These are phyloP conservation scores for Erigeron canadensis DNA, from an alignment of 129 eudicot genomes.

Conservation along the genomic window DNA sequence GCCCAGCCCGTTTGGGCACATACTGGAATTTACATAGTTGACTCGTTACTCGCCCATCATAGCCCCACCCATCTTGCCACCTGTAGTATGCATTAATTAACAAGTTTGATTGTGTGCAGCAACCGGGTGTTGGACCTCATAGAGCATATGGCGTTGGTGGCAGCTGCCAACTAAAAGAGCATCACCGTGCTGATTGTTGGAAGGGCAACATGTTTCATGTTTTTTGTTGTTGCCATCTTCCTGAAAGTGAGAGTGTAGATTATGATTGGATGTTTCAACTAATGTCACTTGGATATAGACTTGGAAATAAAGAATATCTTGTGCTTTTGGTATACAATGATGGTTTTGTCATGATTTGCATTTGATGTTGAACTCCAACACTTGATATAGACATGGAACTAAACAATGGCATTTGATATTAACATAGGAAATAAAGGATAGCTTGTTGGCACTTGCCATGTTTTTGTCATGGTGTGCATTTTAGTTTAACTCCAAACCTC, in stretches of 20 bases:
- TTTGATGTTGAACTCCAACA: neutral
- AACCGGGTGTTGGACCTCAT: constrained; percentile 94
- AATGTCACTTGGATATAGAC: constrained; percentile 15
- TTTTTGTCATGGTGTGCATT: neutral
- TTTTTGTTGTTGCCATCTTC: neutral
- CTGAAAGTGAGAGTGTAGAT: constrained; percentile 26
- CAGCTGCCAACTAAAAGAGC: constrained; percentile 25
- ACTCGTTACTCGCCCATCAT: neutral
- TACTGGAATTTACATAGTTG: neutral
- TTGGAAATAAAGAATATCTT: constrained; percentile 17
- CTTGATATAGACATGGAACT: too few relatives aligned
- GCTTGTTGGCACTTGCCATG: neutral
- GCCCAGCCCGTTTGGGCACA: neutral
- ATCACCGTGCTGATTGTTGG: neutral
- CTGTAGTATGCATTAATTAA: neutral
- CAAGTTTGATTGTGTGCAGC: constrained; percentile 42
- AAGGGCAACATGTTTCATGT: constrained; percentile 6
- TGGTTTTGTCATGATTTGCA: constrained; percentile 21
- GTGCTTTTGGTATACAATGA: constrained; percentile 16
- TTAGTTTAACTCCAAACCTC: neutral
- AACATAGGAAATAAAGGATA: neutral
- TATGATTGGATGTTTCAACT: constrained; percentile 26
- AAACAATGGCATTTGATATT: neutral
- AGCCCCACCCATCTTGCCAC: neutral
- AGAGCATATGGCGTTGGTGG: constrained; percentile 92